Conservation (phyloP, 306 rosid species). For the Cicer cuneatum region DNA sequence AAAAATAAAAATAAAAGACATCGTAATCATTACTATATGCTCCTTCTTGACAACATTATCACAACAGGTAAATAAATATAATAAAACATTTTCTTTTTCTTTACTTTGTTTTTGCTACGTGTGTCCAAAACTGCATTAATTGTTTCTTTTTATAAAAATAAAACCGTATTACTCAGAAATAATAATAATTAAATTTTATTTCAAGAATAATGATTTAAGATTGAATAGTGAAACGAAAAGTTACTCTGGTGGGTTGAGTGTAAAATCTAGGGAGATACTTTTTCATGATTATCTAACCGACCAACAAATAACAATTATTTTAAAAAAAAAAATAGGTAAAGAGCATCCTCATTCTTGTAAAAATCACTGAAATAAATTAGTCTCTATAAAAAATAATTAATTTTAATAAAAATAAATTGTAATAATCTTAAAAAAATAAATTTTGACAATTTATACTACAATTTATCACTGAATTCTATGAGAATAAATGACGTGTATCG, state of each 20-base stretch:
- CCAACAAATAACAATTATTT: neutral
- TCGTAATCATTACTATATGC: no score
- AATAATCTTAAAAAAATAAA: no score
- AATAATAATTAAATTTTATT: neutral
- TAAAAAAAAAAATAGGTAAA: no score
- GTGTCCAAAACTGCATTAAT: neutral
- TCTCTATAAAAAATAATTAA: no score
- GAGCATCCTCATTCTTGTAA: no score
- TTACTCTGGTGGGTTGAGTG: neutral
- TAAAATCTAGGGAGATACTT: slow-evolving; percentile 30
- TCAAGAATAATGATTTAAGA: no score
- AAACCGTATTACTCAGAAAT: neutral
- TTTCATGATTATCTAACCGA: slow-evolving; percentile 34
- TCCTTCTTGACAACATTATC: slow-evolving; percentile 38
- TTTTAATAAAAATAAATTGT: no score
- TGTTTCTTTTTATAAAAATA: neutral
- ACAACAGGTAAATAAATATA: slow-evolving; percentile 21
- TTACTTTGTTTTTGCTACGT: neutral
- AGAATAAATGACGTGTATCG: no score
- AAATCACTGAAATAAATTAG: no score
- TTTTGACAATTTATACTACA: rapidly evolving
- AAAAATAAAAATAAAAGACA: no score
- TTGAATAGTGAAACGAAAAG: no score
- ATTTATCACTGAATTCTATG: no score
- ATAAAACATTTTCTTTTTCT: neutral